These are phyloP conservation scores for Globisporangium carolinianum DNA, from an alignment of 352 stramenopile genomes.

Conservation along the genomic window DNA sequence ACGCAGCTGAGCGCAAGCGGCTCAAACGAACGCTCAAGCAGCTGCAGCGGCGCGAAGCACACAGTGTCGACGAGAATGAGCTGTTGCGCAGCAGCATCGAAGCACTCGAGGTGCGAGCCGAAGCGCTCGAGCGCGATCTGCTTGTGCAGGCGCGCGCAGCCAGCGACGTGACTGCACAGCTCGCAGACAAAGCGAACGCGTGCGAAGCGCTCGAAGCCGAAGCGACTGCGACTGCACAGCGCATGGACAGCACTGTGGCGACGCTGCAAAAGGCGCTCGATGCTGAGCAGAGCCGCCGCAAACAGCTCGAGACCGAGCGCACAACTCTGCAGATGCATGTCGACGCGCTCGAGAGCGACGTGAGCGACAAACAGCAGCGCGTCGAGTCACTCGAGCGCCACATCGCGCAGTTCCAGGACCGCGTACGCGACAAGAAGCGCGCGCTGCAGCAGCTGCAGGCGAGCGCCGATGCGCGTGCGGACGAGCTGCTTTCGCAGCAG, in stretches of 20 bases:
- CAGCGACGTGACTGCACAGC: constrained; percentile 17
- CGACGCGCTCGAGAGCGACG: constrained; percentile 23
- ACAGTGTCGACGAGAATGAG: constrained; percentile 26
- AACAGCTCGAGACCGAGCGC: constrained; percentile 31
- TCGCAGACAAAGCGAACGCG: constrained; percentile 32
- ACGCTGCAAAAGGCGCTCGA: constrained; percentile 29
- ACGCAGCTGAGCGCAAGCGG: constrained; percentile 31
- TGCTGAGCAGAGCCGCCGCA: constrained; percentile 41
- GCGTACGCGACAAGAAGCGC: constrained; percentile 40
- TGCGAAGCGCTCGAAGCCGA: constrained; percentile 36
- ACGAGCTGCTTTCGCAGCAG: constrained; percentile 27
- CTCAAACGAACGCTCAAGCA: constrained; percentile 46
- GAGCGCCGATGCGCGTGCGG: constrained; percentile 21
- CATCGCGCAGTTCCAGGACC: constrained; percentile 25
- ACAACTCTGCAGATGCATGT: constrained; percentile 31
- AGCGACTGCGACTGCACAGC: constrained; percentile 38
- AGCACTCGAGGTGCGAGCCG: constrained; percentile 24
- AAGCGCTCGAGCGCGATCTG: constrained; percentile 24
- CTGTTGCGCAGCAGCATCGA: constrained; percentile 28
- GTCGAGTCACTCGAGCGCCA: constrained; percentile 30
- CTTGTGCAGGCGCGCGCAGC: constrained; percentile 27
- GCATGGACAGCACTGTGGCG: constrained; percentile 27
- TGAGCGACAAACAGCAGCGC: constrained; percentile 23
- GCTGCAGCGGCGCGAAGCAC: constrained; percentile 26
- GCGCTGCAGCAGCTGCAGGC: constrained; percentile 35